phyloP scores from a whole-genome alignment of 768 basidiomycete genomes.

The Sporobolomyces phaffii region DNA sequence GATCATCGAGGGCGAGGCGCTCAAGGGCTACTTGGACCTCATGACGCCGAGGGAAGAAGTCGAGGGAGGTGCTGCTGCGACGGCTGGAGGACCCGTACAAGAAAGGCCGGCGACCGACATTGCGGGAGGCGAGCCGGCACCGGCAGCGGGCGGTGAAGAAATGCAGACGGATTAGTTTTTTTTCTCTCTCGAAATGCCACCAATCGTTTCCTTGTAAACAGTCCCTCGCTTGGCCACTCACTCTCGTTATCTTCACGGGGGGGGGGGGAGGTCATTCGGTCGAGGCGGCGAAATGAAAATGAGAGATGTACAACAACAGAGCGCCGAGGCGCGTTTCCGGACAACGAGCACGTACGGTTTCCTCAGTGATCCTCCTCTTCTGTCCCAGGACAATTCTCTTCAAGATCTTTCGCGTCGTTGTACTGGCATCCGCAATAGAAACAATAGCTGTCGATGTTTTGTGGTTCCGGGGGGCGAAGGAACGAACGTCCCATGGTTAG shows the following conservation, averaged over 20 bases:
- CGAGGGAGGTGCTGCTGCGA: not conserved
- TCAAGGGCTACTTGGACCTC: conserved; percentile 66
- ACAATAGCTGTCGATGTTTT: conserved; percentile 24
- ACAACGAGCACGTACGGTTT: no score
- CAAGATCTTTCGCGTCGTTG: conserved; percentile 6
- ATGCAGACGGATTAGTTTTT: conserved; percentile 7
- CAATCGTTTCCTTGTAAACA: no score
- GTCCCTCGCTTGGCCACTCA: no score
- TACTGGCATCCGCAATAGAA: conserved; percentile 41
- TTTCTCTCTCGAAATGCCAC: no score
- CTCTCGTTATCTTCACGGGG: no score
- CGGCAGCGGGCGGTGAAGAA: not conserved
- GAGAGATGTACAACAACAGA: not conserved
- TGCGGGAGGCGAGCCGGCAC: not conserved
- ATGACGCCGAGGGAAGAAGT: conserved; percentile 55
- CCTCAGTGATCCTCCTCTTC: conserved; percentile 31
- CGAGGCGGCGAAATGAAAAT: no score
- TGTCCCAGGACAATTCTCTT: conserved; percentile 19
- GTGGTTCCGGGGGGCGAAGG: no score
- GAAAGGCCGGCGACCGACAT: not conserved
- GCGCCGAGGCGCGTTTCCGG: no score
- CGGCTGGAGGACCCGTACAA: not conserved
- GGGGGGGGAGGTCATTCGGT: no score
- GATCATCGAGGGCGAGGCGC: conserved; percentile 74
- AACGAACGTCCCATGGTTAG: no score